Conservation (phyloP, 768 basidiomycete species). For the Dioszegia crocea region DNA sequence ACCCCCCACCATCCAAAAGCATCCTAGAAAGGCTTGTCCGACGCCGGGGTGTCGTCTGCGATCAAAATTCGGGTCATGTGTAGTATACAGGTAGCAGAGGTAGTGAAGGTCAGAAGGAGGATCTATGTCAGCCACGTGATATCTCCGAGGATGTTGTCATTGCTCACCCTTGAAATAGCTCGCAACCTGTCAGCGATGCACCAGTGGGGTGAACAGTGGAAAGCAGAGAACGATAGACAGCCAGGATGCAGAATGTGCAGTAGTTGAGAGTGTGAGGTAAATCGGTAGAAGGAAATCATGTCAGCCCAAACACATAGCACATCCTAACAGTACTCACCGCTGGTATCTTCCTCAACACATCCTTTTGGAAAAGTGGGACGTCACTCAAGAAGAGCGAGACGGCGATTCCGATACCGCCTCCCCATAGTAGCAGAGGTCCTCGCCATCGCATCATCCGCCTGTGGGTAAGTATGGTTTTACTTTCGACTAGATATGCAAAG, state of each 20-base stretch:
- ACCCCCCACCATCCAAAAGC: no score
- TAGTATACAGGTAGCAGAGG: not conserved
- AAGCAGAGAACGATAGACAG: no score
- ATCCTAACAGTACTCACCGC: no score
- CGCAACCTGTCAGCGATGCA: constrained; percentile 8
- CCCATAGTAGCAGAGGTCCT: constrained; percentile 34
- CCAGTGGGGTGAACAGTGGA: no score
- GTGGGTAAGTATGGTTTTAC: not conserved
- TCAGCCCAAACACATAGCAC: no score
- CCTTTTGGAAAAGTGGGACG: constrained; percentile 45
- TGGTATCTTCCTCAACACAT: constrained; percentile 45
- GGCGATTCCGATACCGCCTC: constrained; percentile 31
- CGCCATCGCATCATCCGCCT: constrained; percentile 31
- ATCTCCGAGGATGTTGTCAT: not conserved
- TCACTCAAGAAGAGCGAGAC: constrained; percentile 41
- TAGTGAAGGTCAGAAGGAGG: no score
- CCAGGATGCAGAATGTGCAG: not conserved
- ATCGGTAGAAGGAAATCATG: no score
- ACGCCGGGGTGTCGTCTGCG: constrained; percentile 42
- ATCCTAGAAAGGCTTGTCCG: constrained; percentile 49
- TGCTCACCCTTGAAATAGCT: constrained; percentile 17
- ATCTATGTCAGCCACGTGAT: not conserved
- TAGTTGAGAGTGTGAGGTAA: not conserved
- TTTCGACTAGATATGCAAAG: no score
- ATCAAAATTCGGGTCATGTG: not conserved